Percentiles rank a stretch among this genome's conserved stretches.
These are phyloP conservation scores for Sordariomycetes sp. DNA, from an alignment of 2,329 filamentous ascomycete species.

Conservation along the genomic window DNA sequence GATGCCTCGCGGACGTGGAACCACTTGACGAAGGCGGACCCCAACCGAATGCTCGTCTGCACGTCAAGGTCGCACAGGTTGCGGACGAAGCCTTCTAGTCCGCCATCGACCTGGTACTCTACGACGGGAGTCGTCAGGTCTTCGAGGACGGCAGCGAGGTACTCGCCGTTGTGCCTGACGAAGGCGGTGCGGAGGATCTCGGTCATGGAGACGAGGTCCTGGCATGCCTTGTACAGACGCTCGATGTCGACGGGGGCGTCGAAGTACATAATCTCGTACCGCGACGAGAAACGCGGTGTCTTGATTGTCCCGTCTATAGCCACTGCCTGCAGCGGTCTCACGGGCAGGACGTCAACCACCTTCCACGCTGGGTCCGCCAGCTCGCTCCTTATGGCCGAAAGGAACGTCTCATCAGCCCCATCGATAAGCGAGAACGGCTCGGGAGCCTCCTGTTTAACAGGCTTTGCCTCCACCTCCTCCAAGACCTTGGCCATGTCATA, in stretches of 20 bases:
- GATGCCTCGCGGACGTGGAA: constrained; percentile 32
- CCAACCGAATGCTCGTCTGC: constrained; percentile 42
- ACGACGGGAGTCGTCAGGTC: constrained; percentile 38
- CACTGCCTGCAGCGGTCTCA: constrained; percentile 46
- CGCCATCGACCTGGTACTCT: constrained; percentile 39
- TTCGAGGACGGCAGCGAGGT: constrained; percentile 47
- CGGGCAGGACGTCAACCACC: constrained; percentile 45
- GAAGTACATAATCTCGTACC: constrained; percentile 56
- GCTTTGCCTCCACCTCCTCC: constrained; percentile 18
- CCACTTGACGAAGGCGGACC: constrained; percentile 51
- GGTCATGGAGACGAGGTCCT: constrained; percentile 45
- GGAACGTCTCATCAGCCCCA: constrained; percentile 26
- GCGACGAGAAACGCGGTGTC: constrained; percentile 48
- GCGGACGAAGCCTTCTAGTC: constrained; percentile 38
- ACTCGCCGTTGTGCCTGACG: constrained; percentile 32
- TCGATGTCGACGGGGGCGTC: constrained; percentile 35
- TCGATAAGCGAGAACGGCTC: constrained; percentile 41
- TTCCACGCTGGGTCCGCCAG: constrained; percentile 39
- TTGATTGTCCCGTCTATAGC: constrained; percentile 47
- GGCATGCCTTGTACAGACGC: constrained; percentile 37
- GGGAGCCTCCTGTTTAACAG: constrained; percentile 14
- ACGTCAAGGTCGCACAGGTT: constrained; percentile 45
- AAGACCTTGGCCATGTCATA: constrained; percentile 42
- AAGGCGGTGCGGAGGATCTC: constrained; percentile 60
- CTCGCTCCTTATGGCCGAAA: constrained; percentile 11